Conservation (phyloP, 768 basidiomycete species). For the Mrakia blollopis region DNA sequence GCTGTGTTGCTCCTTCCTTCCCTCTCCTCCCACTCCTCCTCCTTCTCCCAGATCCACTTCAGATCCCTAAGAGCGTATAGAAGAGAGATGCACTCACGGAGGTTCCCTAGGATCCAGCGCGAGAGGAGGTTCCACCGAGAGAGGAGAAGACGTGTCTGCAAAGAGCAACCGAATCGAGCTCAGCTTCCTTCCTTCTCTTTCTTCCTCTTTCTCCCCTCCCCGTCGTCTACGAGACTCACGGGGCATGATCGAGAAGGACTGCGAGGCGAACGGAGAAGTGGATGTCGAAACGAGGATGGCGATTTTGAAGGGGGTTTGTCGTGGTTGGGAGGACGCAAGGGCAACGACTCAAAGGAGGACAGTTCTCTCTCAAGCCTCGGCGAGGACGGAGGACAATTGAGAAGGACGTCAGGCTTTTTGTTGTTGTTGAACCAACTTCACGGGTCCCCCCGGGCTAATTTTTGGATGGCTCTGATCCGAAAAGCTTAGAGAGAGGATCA, state of each 20-base stretch:
- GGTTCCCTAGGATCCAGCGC: constrained; percentile 28
- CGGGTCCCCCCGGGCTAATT: too few species aligned
- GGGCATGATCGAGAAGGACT: neutral
- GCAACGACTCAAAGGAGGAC: too few species aligned
- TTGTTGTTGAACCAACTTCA: neutral
- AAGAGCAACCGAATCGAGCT: neutral
- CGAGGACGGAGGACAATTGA: too few species aligned
- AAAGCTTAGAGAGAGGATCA: too few species aligned
- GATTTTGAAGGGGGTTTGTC: neutral
- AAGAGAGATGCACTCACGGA: constrained; percentile 12
- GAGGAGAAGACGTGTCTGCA: neutral
- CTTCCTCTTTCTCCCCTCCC: neutral
- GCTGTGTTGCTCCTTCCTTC: too few species aligned
- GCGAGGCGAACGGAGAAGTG: neutral
- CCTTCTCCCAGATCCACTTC: too few species aligned
- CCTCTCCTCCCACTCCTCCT: too few species aligned
- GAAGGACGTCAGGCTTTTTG: neutral
- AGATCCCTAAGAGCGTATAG: too few species aligned
- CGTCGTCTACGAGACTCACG: neutral
- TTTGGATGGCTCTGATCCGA: too few species aligned
- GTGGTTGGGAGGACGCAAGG: neutral
- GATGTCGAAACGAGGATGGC: neutral
- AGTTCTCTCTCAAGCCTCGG: neutral
- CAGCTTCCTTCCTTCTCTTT: neutral
- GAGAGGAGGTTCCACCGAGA: constrained; percentile 13